phyloP scores from a whole-genome alignment of 2,329 filamentous ascomycete genomes.

The Cercospora sojina region DNA sequence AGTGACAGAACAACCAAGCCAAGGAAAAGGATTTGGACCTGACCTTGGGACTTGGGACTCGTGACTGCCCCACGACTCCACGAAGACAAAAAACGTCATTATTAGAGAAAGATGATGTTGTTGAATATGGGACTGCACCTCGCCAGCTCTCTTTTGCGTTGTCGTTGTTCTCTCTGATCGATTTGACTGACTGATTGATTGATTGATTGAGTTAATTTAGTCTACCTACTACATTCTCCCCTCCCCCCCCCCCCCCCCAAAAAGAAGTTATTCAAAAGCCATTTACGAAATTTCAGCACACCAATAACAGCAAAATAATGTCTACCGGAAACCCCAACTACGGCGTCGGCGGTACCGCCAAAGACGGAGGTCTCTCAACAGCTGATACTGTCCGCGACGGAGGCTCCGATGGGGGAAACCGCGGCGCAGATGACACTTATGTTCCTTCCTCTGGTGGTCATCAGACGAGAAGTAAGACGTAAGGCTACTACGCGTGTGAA shows the following conservation, averaged over 20 bases:
- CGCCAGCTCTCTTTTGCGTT: neutral
- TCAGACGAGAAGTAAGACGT: slow-evolving; percentile 14
- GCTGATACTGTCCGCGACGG: slow-evolving; percentile 25
- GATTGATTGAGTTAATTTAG: no score
- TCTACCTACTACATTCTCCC: no score
- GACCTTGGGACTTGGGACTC: neutral
- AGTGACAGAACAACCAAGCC: neutral
- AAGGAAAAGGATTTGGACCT: neutral
- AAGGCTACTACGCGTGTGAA: neutral
- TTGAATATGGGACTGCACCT: neutral
- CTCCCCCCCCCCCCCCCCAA: no score
- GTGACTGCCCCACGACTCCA: neutral
- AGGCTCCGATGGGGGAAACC: slow-evolving; percentile 15
- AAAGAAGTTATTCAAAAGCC: no score
- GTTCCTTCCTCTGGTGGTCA: neutral
- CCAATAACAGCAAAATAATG: slow-evolving; percentile 8
- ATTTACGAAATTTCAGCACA: neutral
- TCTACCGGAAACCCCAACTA: slow-evolving; percentile 21
- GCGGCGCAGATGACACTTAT: neutral
- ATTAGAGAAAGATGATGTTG: neutral
- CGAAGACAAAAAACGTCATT: neutral
- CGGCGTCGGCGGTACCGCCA: slow-evolving; percentile 23
- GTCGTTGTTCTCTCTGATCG: neutral
- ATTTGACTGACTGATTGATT: no score
- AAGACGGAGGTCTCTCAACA: slow-evolving; percentile 27